Conservation (phyloP, 345 rosid genomes). For the Brassica nigra region DNA sequence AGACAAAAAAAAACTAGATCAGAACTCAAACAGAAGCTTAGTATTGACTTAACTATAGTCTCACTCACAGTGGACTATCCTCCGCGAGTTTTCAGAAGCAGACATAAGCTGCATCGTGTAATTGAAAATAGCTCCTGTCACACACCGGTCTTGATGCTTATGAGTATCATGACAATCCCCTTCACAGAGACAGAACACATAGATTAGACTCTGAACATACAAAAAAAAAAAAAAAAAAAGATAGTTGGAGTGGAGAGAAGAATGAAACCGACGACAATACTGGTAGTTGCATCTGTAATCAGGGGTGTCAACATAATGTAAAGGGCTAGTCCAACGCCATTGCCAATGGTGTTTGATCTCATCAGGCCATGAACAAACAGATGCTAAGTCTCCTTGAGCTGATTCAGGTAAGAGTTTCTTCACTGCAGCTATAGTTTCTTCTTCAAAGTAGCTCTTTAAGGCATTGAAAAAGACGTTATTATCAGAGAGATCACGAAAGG, state of each 20-base stretch:
- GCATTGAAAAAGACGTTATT: slow-evolving; percentile 24
- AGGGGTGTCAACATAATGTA: slow-evolving; percentile 92
- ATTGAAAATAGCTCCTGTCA: slow-evolving; percentile 85
- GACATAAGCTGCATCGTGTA: slow-evolving; percentile 75
- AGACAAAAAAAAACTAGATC: slow-evolving; percentile 28
- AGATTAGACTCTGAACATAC: neutral
- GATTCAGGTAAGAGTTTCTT: slow-evolving; percentile 73
- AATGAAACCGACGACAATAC: slow-evolving; percentile 66
- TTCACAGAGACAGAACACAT: slow-evolving; percentile 36
- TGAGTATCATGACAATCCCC: slow-evolving; percentile 89
- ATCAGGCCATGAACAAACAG: slow-evolving; percentile 94
- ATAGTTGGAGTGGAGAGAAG: neutral
- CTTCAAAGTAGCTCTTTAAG: slow-evolving; percentile 60
- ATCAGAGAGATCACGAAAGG: slow-evolving; percentile 15
- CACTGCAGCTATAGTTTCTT: slow-evolving; percentile 66
- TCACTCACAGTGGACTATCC: slow-evolving; percentile 53
- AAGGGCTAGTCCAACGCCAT: slow-evolving; percentile 77
- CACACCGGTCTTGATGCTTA: slow-evolving; percentile 66
- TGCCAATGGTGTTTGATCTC: slow-evolving; percentile 54
- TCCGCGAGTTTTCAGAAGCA: slow-evolving; percentile 40
- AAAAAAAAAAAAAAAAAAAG: neutral
- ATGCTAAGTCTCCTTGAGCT: slow-evolving; percentile 82
- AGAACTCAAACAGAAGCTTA: slow-evolving; percentile 11
- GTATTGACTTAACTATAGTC: neutral
- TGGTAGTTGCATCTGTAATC: slow-evolving; percentile 85